These are phyloP conservation scores for Aspergillus sp. DNA, from an alignment of 2,329 filamentous ascomycete genomes.

Conservation along the genomic window DNA sequence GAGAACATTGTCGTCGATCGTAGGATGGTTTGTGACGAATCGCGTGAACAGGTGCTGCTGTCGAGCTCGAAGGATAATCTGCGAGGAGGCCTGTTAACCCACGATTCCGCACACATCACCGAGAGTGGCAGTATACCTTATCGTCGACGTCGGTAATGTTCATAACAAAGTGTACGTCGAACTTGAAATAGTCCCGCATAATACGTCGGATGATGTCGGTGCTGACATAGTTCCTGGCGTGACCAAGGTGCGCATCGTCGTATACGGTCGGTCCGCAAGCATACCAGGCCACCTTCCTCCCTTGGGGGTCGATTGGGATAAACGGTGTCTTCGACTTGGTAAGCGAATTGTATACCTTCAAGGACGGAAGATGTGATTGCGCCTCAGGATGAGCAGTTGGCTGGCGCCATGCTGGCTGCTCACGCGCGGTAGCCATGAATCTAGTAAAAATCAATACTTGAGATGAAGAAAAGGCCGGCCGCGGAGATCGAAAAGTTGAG, in stretches of 20 bases:
- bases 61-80: conserved; percentile 67
- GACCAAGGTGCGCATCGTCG: conserved; percentile 77
- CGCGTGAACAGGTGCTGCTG: conserved; percentile 76
- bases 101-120: not conserved
- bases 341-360: conserved; percentile 80
- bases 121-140: conserved; percentile 50
- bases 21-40: conserved; percentile 57
- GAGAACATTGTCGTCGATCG: conserved; percentile 46
- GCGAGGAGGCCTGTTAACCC: conserved; percentile 7
- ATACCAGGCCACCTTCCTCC: conserved; percentile 77
- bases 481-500: conserved; percentile 11
- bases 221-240: conserved; percentile 87
- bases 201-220: conserved; percentile 86
- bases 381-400: conserved; percentile 33
- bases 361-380: conserved; percentile 47
- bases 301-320: conserved; percentile 66
- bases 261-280: conserved; percentile 86
- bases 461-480: conserved; percentile 7
- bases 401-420: conserved; percentile 48
- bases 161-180: conserved; percentile 83
- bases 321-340: conserved; percentile 74
- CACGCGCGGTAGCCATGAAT: conserved; percentile 33
- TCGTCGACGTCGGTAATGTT: conserved; percentile 87
- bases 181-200: conserved; percentile 78
- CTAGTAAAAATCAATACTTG: conserved; percentile 19